phyloP scores from a whole-genome alignment of 306 rosid species.

The Lathyrus oleraceus region DNA sequence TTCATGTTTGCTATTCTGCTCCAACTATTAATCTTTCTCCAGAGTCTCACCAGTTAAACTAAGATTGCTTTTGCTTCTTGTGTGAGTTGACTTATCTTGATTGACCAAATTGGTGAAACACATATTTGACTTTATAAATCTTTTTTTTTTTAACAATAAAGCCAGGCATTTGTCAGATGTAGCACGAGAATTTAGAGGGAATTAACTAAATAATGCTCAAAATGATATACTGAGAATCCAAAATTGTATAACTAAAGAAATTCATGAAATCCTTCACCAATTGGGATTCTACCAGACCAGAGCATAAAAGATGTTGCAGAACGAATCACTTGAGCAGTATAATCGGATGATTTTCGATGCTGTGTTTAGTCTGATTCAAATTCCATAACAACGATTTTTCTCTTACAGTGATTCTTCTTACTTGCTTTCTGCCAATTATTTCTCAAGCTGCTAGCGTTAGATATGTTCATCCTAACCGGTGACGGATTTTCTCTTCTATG shows the following conservation, averaged over 20 bases:
- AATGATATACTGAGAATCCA: conserved; percentile 22
- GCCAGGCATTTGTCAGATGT: conserved; percentile 50
- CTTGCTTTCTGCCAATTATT: conserved; percentile 36
- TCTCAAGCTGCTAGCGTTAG: conserved; percentile 39
- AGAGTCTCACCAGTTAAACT: conserved; percentile 39
- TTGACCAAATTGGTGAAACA: conserved; percentile 53
- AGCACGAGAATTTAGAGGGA: conserved; percentile 32
- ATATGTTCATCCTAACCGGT: no score
- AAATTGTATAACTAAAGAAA: conserved; percentile 46
- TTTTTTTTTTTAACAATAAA: conserved; percentile 69
- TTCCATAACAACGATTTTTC: conserved; percentile 76
- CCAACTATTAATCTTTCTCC: conserved; percentile 67
- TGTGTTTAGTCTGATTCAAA: conserved; percentile 71
- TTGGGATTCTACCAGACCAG: conserved; percentile 89
- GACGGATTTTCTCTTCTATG: no score
- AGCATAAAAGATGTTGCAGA: conserved; percentile 73
- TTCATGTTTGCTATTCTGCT: conserved; percentile 64
- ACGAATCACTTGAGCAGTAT: conserved; percentile 74
- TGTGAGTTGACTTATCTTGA: conserved; percentile 47
- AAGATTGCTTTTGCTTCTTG: conserved; percentile 40
- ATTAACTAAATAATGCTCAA: conserved; percentile 34
- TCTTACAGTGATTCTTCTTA: conserved; percentile 40
- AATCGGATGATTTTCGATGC: conserved; percentile 68
- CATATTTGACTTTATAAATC: conserved; percentile 58
- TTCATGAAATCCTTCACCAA: conserved; percentile 82